Percentiles rank a stretch among this genome's conserved stretches.
Evolutionary conservation across 495 filamentous ascomycete genomes (phyloP).

Genomic region (Aspergillus sparsus): DNA sequence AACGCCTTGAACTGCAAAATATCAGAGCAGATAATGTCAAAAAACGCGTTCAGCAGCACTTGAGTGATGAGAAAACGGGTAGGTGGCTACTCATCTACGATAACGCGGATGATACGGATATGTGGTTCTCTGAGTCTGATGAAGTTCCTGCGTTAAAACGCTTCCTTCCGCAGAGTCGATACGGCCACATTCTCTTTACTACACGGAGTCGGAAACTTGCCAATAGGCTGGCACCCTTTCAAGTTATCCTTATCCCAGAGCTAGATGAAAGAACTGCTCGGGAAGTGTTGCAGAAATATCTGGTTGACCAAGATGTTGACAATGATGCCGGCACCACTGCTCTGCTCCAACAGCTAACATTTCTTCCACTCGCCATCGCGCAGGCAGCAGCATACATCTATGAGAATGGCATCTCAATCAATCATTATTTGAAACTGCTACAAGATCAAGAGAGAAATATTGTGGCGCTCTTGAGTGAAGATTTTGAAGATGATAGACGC

Average conservation of each 20-base stretch:
- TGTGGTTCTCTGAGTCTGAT: conserved; percentile 22
- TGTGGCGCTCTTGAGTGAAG: conserved; percentile 47
- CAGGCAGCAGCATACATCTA: conserved; percentile 51
- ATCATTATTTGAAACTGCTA: conserved; percentile 48
- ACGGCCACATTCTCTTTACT: conserved; percentile 42
- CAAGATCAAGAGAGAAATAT: conserved; percentile 41
- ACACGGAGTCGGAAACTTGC: conserved; percentile 36
- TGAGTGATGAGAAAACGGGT: background rate
- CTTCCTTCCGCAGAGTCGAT: conserved; percentile 30
- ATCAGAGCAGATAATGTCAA: too few species aligned
- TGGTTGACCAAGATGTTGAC: conserved; percentile 29
- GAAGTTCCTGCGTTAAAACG: conserved; percentile 10
- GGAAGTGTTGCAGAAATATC: conserved; percentile 24
- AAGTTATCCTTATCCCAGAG: conserved; percentile 31
- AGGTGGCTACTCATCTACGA: conserved; percentile 44
- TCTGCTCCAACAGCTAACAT: conserved; percentile 33
- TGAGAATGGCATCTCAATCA: conserved; percentile 17
- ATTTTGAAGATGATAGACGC: conserved; percentile 43
- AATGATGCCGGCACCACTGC: conserved; percentile 19
- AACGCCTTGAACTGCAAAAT: too few species aligned
- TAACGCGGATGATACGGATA: conserved; percentile 41
- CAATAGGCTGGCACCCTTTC: conserved; percentile 15
- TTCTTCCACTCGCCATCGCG: conserved; percentile 43
- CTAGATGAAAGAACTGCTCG: conserved; percentile 29
- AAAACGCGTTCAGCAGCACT: background rate